Conservation (phyloP, 805 yeast species). For the Cyberlindnera saturnus region DNA sequence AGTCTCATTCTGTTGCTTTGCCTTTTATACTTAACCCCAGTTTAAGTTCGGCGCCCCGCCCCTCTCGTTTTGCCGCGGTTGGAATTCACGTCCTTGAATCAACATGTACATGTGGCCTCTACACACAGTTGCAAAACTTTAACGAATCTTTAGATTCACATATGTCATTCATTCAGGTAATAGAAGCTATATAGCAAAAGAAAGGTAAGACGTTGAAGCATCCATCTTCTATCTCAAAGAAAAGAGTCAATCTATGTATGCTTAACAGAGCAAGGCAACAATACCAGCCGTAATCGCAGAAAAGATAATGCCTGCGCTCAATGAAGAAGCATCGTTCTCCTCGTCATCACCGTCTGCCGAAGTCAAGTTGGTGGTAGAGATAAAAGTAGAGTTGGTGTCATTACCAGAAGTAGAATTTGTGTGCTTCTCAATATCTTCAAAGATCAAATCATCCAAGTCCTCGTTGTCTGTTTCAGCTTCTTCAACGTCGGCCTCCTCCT, state of each 20-base stretch:
- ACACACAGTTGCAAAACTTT: too few species aligned
- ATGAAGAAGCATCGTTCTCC: neutral
- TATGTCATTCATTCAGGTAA: too few species aligned
- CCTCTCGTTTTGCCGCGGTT: too few species aligned
- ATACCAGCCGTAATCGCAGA: neutral
- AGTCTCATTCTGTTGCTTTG: neutral
- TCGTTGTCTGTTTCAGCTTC: slow-evolving; percentile 4
- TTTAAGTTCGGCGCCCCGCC: too few species aligned
- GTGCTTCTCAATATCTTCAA: slow-evolving; percentile 8
- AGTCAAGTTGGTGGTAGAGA: slow-evolving; percentile 3
- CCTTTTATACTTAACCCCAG: too few species aligned
- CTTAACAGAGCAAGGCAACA: neutral
- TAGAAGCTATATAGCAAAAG: too few species aligned
- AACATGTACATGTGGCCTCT: too few species aligned
- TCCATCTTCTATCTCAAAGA: too few species aligned
- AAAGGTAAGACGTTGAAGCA: too few species aligned
- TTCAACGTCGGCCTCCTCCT: slow-evolving; percentile 5
- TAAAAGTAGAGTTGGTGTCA: neutral
- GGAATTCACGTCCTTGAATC: too few species aligned
- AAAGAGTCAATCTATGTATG: too few species aligned
- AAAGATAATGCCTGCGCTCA: neutral
- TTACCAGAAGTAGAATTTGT: neutral
- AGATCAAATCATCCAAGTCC: slow-evolving; percentile 10
- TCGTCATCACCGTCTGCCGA: slow-evolving; percentile 5
- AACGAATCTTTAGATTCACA: too few species aligned